These are phyloP conservation scores for Leonotis leonurus DNA, from an alignment of 257 asterid species.

Conservation along the genomic window DNA sequence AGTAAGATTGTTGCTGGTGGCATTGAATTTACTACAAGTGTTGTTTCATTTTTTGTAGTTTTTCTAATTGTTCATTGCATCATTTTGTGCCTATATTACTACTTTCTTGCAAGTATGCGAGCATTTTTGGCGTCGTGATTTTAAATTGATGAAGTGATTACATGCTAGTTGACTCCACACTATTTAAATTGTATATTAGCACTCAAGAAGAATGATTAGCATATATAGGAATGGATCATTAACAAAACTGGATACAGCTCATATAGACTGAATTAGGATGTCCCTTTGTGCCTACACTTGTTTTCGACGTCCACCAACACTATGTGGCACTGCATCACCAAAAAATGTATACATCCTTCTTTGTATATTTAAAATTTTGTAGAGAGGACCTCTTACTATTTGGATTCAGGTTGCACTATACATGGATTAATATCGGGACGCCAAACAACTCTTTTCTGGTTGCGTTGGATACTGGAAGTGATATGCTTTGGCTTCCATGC, in stretches of 20 bases:
- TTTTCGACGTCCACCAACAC: not conserved
- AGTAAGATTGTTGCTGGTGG: too few relatives aligned
- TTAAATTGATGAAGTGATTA: not conserved
- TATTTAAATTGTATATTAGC: not conserved
- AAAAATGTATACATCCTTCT: not conserved
- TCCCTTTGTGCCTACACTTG: too few relatives aligned
- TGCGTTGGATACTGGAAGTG: slow-evolving; percentile 86
- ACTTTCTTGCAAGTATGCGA: not conserved
- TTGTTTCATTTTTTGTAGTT: not conserved
- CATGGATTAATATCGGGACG: slow-evolving; percentile 75
- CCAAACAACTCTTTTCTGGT: slow-evolving; percentile 75
- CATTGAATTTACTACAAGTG: not conserved
- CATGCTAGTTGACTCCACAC: not conserved
- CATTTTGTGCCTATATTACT: not conserved
- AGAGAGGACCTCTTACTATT: slow-evolving; percentile 3
- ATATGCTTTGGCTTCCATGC: slow-evolving; percentile 82
- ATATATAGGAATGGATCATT: too few relatives aligned
- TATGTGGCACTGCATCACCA: not conserved
- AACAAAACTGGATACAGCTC: not conserved
- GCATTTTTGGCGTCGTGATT: not conserved
- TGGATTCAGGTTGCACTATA: slow-evolving; percentile 68
- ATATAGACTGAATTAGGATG: not conserved
- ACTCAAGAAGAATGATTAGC: not conserved
- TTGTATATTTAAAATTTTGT: not conserved
- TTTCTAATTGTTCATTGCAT: not conserved